These are phyloP conservation scores for Magnolia officinalis DNA, from an alignment of 164 flowering plant species.

Conservation along the genomic window DNA sequence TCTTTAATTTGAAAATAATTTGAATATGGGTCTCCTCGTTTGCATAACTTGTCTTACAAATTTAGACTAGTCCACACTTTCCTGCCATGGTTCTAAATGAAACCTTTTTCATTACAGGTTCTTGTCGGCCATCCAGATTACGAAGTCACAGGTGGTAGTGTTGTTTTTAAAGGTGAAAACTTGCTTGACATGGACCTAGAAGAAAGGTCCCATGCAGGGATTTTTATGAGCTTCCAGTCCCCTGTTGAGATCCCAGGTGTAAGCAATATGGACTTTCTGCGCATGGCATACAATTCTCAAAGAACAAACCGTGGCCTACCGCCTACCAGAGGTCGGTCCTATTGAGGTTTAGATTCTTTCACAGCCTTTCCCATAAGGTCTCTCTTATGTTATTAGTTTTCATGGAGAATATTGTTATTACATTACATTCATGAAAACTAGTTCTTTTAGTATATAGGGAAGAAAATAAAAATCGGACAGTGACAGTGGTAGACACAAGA, in stretches of 20 bases:
- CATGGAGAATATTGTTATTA: no score
- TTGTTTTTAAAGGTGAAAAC: conserved; percentile 78
- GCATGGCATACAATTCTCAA: conserved; percentile 91
- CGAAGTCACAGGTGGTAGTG: conserved; percentile 90
- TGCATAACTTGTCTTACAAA: background rate
- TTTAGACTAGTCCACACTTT: background rate
- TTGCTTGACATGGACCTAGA: conserved; percentile 93
- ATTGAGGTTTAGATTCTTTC: conserved; percentile 53
- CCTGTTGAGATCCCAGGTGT: conserved; percentile 97
- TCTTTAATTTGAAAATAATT: background rate
- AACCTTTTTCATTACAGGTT: conserved; percentile 42
- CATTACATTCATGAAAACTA: no score
- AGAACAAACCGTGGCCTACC: conserved; percentile 68
- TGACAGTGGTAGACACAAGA: no score
- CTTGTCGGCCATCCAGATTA: conserved; percentile 99
- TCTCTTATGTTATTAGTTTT: no score
- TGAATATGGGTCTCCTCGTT: background rate
- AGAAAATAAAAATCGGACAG: no score
- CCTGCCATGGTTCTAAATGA: background rate
- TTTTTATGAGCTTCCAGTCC: conserved; percentile 95
- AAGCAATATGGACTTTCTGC: conserved; percentile 72
- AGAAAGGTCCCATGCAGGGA: conserved; percentile 87
- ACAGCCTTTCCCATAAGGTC: background rate
- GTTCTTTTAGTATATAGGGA: no score
- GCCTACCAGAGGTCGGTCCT: conserved; percentile 75